phyloP scores from a whole-genome alignment of 768 basidiomycete species.

The Tylopilus felleus region DNA sequence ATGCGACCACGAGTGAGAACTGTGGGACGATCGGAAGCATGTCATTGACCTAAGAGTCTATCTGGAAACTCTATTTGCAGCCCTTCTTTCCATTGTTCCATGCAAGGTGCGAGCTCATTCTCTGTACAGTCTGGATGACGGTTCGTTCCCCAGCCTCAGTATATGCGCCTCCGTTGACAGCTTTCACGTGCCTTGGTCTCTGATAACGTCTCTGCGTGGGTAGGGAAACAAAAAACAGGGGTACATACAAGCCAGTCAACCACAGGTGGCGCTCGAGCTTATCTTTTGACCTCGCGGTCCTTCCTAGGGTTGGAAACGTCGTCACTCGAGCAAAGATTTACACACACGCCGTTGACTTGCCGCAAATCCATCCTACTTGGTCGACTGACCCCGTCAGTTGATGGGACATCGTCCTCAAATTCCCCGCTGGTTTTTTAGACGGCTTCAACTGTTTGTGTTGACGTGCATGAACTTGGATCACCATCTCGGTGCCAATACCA shows the following conservation, averaged over 20 bases:
- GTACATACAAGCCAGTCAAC: not conserved
- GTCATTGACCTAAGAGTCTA: not conserved
- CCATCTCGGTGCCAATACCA: not conserved
- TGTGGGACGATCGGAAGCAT: conserved; percentile 1
- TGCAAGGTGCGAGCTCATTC: not conserved
- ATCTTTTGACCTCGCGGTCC: not conserved
- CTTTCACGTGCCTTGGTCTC: not conserved
- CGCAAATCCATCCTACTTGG: not conserved
- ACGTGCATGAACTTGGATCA: not conserved
- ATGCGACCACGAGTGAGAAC: conserved; percentile 12
- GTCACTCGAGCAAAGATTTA: conserved; percentile 1
- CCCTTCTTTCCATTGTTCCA: not conserved
- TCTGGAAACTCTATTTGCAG: not conserved
- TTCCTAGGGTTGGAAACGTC: too few relatives aligned
- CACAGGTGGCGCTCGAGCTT: not conserved
- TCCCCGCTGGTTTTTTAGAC: too few relatives aligned
- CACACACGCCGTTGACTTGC: not conserved
- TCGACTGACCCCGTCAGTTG: not conserved
- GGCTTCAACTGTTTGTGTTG: not conserved
- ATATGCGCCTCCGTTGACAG: not conserved
- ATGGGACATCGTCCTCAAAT: not conserved
- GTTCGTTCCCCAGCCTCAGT: not conserved
- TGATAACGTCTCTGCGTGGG: not conserved
- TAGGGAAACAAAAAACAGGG: conserved; percentile 1
- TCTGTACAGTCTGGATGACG: not conserved